Evolutionary conservation across 1,284 basidiomycete species (phyloP), one percentile per base, ranked within the genome.

Genomic region (Ceratobasidium sp.): DNA sequence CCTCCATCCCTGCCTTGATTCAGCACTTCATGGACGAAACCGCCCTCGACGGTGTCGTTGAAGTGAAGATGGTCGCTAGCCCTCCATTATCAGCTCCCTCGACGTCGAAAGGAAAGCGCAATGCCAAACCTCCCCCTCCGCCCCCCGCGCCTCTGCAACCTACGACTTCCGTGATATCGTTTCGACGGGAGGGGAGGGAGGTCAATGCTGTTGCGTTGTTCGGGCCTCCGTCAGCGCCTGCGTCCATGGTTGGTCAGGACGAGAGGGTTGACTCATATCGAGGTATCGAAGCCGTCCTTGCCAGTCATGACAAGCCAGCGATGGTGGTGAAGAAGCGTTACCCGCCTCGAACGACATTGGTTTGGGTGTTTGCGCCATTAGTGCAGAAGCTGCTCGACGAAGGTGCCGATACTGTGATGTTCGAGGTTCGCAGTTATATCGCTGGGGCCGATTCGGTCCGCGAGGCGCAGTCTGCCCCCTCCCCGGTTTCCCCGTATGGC

Each of bases 311-410:
- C 30, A 70, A 44, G 44, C 67, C 67, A 13, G 43, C 43, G 28
- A 70, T 70, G 67, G 67, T 70, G 26, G 67, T 70, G 26, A 70
- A 70, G 67, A 70, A 70, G 32, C 54, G 67, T n/a, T 70, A 70
- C 35, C 67, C 67, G 5, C 67, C 67, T n/a, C 67, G 67, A 30
- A 70, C 67, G 21, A 70, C 67, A 26, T 44, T 70, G 21, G 67
- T 70, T 18, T 70, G 67, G 67, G 67, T 70, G 26, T 70, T 70
- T 43, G 67, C 54, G 26, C 67, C 67, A n/a, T 38, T 70, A 43
- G 67, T 70, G 8, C 67, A 70, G 44, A 70, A 70, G 55, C 38
- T 70, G 18, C 67, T 70, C 30, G 67, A 70, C 23, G 67, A 49
- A 23, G 67, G 67, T 9, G 67, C 67, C 26, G 67, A 70, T 43